Evolutionary conservation across 2,329 filamentous ascomycete genomes (phyloP).

Genomic region (Erysiphe pulchra): DNA sequence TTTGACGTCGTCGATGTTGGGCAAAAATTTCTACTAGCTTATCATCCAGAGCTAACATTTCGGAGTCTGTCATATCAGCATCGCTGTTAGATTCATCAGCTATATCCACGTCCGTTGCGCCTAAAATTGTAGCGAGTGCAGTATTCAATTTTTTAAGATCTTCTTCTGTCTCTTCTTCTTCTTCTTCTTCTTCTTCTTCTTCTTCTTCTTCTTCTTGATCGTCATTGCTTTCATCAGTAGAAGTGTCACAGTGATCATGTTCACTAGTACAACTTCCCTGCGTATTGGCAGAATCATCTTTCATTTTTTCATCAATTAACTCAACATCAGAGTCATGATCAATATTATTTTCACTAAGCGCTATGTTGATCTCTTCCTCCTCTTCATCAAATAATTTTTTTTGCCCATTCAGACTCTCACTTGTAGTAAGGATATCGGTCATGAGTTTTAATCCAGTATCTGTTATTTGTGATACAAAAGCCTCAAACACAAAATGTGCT

Average conservation of each 20-base stretch:
- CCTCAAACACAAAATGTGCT: conserved; percentile 66
- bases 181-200: conserved; percentile 14
- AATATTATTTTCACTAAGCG: conserved; percentile 18
- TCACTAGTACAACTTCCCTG: conserved; percentile 15
- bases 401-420: conserved; percentile 63
- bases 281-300: conserved; percentile 2
- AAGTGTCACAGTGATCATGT: conserved; percentile 16
- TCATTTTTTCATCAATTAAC: conserved; percentile 15
- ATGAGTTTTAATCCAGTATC: conserved; percentile 40
- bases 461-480: conserved; percentile 54
- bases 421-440: conserved; percentile 44
- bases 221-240: conserved; percentile 18
- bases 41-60: conserved; percentile 75
- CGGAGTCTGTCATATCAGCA: conserved; percentile 78
- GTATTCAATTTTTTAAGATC: conserved; percentile 30
- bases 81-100: conserved; percentile 33
- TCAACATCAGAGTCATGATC: conserved; percentile 23
- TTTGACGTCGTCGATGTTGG: conserved; percentile 28
- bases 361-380: conserved; percentile 30
- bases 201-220: conserved; percentile 18
- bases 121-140: conserved; percentile 52
- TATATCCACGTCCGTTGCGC: conserved; percentile 34
- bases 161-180: too few species aligned
- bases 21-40: conserved; percentile 70
- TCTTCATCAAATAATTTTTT: conserved; percentile 55